These are phyloP conservation scores for Alternaria alternata DNA, from an alignment of 2,329 filamentous ascomycete genomes.

Conservation along the genomic window DNA sequence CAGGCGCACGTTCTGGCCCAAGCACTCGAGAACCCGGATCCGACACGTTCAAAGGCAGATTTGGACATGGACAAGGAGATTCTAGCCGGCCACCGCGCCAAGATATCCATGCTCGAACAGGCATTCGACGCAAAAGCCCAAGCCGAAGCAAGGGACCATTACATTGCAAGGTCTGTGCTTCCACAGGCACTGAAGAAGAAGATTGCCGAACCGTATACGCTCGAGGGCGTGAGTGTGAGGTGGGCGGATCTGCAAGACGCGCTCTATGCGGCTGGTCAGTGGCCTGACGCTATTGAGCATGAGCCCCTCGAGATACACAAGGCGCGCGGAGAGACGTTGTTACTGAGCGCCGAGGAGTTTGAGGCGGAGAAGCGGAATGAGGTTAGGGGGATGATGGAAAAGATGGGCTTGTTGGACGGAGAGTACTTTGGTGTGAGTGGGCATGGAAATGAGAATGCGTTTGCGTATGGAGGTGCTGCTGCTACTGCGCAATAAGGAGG, in stretches of 20 bases:
- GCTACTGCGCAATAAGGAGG: neutral
- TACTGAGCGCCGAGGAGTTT: slow-evolving; percentile 31
- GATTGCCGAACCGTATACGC: slow-evolving; percentile 32
- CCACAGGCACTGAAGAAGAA: slow-evolving; percentile 27
- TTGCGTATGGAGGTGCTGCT: neutral
- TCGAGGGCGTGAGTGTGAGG: slow-evolving; percentile 37
- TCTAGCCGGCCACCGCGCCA: slow-evolving; percentile 18
- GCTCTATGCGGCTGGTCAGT: slow-evolving; percentile 32
- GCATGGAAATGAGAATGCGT: neutral
- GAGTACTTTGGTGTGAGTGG: neutral
- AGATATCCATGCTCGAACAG: slow-evolving; percentile 30
- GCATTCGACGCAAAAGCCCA: slow-evolving; percentile 34
- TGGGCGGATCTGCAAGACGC: slow-evolving; percentile 49
- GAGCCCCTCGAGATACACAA: slow-evolving; percentile 28
- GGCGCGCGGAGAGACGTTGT: slow-evolving; percentile 16
- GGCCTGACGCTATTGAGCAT: slow-evolving; percentile 35
- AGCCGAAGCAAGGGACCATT: slow-evolving; percentile 23
- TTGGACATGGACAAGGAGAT: slow-evolving; percentile 21
- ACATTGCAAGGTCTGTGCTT: slow-evolving; percentile 36
- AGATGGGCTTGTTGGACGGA: slow-evolving; percentile 10
- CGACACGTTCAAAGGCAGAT: slow-evolving; percentile 19
- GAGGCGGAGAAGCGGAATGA: slow-evolving; percentile 28
- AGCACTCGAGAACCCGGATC: slow-evolving; percentile 26
- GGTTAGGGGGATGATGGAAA: slow-evolving; percentile 21
- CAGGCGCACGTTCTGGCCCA: slow-evolving; percentile 20